phyloP scores from a whole-genome alignment of 495 filamentous ascomycete genomes.

The Aspergillus avenaceus region DNA sequence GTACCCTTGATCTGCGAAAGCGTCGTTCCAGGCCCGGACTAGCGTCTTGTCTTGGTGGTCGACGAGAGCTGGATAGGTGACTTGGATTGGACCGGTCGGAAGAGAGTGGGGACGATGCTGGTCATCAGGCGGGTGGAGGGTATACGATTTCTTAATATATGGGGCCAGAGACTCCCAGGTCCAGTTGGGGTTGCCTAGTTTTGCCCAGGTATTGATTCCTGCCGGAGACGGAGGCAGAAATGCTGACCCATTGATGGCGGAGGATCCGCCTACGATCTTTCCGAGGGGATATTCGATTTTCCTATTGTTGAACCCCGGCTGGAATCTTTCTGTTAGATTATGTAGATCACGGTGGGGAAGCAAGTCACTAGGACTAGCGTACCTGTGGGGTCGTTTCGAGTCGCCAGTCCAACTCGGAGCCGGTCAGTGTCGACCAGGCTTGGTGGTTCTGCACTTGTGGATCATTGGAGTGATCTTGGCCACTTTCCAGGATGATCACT shows the following conservation, averaged over 20 bases:
- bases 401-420: slow-evolving; percentile 53
- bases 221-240: slow-evolving; percentile 30
- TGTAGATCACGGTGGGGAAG: too few relatives aligned
- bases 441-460: slow-evolving; percentile 38
- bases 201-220: slow-evolving; percentile 50
- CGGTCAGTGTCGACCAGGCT: slow-evolving; percentile 32
- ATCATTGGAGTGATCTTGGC: slow-evolving; percentile 40
- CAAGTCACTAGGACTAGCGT: too few relatives aligned
- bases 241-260: slow-evolving; percentile 25
- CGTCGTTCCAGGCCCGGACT: slow-evolving; percentile 23
- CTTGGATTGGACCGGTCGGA: slow-evolving; percentile 18
- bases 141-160: slow-evolving; percentile 29
- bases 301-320: slow-evolving; percentile 21
- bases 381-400: slow-evolving; percentile 45
- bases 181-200: slow-evolving; percentile 53
- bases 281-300: slow-evolving; percentile 22
- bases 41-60: slow-evolving; percentile 8
- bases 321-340: too few relatives aligned
- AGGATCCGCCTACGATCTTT: slow-evolving; percentile 30
- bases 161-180: slow-evolving; percentile 43
- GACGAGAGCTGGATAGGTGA: slow-evolving; percentile 16
- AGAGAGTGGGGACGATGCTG: neutral
- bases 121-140: slow-evolving; percentile 5
- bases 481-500: slow-evolving; percentile 53
- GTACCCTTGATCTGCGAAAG: slow-evolving; percentile 16